Percentiles rank a stretch among this genome's conserved stretches.
Evolutionary conservation across 805 yeast species (phyloP).

Genomic region (Teunomyces funiuensis): DNA sequence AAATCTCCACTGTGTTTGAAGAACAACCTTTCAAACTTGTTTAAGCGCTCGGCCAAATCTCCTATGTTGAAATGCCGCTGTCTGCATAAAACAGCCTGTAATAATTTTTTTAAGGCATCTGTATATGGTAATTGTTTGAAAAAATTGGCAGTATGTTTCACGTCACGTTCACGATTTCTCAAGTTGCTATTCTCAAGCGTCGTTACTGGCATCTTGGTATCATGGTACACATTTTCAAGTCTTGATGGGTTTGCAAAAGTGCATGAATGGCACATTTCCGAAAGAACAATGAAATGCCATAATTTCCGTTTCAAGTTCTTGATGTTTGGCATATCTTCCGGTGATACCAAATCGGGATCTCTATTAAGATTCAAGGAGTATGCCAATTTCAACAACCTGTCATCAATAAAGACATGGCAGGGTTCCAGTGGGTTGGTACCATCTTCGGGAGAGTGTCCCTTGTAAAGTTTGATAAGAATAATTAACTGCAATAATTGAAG

Average conservation of each 20-base stretch:
- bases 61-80: neutral
- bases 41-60: constrained; percentile 7
- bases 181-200: constrained; percentile 9
- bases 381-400: constrained; percentile 17
- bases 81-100: constrained; percentile 1
- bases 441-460: constrained; percentile 15
- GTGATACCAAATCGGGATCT: constrained; percentile 15
- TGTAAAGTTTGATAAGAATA: constrained; percentile 17
- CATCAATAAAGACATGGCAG: constrained; percentile 3
- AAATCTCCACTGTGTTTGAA: constrained; percentile 1
- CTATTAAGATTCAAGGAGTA: constrained; percentile 19
- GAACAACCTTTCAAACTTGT: constrained; percentile 7
- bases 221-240: constrained; percentile 12
- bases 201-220: constrained; percentile 14
- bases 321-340: constrained; percentile 11
- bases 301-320: constrained; percentile 9
- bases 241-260: constrained; percentile 8
- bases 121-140: neutral
- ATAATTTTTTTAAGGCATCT: neutral
- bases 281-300: constrained; percentile 9
- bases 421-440: constrained; percentile 1
- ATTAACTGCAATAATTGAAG: constrained; percentile 19
- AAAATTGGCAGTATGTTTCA: neutral
- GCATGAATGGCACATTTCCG: constrained; percentile 11
- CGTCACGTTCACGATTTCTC: constrained; percentile 11